Percentiles rank a stretch among this genome's conserved stretches.
Evolutionary conservation across 371 early-diverging fungal species (phyloP).

Genomic region (Rhizopus arrhizus): DNA sequence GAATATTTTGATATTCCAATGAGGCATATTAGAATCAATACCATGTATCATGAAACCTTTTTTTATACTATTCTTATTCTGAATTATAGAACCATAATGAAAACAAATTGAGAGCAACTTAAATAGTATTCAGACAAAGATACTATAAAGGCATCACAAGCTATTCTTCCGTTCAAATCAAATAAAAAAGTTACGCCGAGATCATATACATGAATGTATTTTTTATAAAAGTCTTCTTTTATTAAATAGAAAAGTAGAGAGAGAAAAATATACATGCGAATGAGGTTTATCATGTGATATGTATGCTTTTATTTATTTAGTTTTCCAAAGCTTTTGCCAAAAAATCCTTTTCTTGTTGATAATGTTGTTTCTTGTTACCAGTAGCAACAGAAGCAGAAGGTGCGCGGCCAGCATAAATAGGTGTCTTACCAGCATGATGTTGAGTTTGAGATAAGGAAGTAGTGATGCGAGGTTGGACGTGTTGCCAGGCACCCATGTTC

Average conservation of each 20-base stretch:
- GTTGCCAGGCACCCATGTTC: conserved; percentile 92
- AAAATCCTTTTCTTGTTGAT: conserved; percentile 87
- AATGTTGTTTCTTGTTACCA: conserved; percentile 96
- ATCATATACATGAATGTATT: no score
- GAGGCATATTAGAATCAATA: no score
- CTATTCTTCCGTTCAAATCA: no score
- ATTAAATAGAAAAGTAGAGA: conserved; percentile 52
- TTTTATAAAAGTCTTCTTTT: no score
- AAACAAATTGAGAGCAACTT: no score
- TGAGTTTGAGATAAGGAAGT: conserved; percentile 76
- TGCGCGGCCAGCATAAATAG: conserved; percentile 88
- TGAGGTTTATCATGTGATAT: background rate
- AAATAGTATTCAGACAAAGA: no score
- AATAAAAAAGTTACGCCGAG: no score
- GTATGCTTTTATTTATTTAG: background rate
- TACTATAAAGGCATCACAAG: no score
- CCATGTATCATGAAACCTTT: no score
- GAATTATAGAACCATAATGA: no score
- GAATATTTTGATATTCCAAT: conserved; percentile 42
- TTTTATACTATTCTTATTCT: no score
- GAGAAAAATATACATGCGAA: background rate
- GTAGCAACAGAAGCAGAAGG: conserved; percentile 95
- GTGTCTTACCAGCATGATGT: conserved; percentile 68
- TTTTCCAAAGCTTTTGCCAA: conserved; percentile 75
- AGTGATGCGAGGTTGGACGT: conserved; percentile 85